Evolutionary conservation across 768 basidiomycete genomes (phyloP).

Genomic region (Myochromella boudieri): DNA sequence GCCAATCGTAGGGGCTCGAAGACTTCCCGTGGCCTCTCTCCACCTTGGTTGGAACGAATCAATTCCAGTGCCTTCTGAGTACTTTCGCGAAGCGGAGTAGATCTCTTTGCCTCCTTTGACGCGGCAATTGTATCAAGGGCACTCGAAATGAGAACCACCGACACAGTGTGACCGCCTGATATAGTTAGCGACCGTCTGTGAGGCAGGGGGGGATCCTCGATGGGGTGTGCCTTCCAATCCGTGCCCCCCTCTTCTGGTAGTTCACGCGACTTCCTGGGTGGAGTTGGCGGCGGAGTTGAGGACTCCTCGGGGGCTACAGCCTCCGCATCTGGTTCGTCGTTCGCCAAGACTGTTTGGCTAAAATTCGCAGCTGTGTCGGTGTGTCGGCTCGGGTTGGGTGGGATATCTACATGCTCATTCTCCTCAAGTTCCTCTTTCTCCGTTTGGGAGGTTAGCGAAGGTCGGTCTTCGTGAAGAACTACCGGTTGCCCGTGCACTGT

Average conservation of each 20-base stretch:
- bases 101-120: slow-evolving; percentile 88
- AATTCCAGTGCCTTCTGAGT: slow-evolving; percentile 82
- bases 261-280: slow-evolving; percentile 12
- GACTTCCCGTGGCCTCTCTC: slow-evolving; percentile 79
- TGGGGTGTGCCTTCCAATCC: too few species aligned
- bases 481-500: too few species aligned
- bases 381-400: too few species aligned
- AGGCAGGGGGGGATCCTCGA: slow-evolving; percentile 10
- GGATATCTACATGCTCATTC: background rate
- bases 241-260: background rate
- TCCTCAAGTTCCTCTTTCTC: background rate
- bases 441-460: too few species aligned
- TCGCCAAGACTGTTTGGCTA: slow-evolving; percentile 2
- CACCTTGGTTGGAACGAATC: slow-evolving; percentile 72
- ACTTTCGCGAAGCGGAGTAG: slow-evolving; percentile 76
- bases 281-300: slow-evolving; percentile 11
- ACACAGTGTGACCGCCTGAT: slow-evolving; percentile 71
- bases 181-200: slow-evolving; percentile 63
- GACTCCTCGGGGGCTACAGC: background rate
- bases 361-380: background rate
- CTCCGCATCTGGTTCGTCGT: background rate
- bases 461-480: too few species aligned
- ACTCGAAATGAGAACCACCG: slow-evolving; percentile 77
- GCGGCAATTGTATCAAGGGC: slow-evolving; percentile 84
- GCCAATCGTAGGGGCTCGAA: slow-evolving; percentile 96